Evolutionary conservation across 169 alveolate species (phyloP), one percentile per base, ranked within the genome.

Genomic region (Cryptosporidium xiaoi): DNA sequence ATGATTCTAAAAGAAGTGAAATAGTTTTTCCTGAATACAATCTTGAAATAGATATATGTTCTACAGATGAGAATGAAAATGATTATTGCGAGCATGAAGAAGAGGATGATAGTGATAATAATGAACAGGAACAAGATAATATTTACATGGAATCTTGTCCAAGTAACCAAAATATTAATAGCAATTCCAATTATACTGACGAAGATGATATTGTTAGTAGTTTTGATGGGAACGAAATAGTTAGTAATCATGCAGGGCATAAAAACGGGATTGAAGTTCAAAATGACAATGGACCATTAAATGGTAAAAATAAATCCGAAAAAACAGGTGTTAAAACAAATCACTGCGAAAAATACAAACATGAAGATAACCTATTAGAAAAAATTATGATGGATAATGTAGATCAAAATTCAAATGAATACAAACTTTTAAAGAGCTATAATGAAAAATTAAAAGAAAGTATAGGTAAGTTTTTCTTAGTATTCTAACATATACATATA

Each of bases 1-100:
- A 4, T 27, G 7, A 40, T 53, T 55, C 66, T n/a, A 51, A 31
- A 15, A 53, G 8, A 8, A 1, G 13, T 4, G 44, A 27, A 2
- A 29, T 36, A 31, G 24, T 77, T 12, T 62, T 77, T 10, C 65
- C 40, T n/a, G 87, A 77, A 66, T 77, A 46, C 40, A 51, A 27
- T 31, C 20, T 69, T 51, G 83, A 69, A n/a, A 69, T 69, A 1
- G 83, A 69, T 13, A 53, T 56, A 51, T 69, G 83, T 31, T 69
- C 83, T 50, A 56, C 66, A 8, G 87, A 77, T 18, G 71, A 60
- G n/a, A 77, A 60, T 13, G 71, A 48, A 51, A 33, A 3, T 1
- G 56, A 44, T 18, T 71, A 62, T 10, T 68, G 56, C 1, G 87
- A 77, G 13, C 53, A 51, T 7, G 65, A 36, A n/a, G 69, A 53